A percentile compares a stretch with the other conserved stretches of the same genome.
Conservation (phyloP, 2,329 filamentous ascomycete species). For the Colletotrichum filicis region DNA sequence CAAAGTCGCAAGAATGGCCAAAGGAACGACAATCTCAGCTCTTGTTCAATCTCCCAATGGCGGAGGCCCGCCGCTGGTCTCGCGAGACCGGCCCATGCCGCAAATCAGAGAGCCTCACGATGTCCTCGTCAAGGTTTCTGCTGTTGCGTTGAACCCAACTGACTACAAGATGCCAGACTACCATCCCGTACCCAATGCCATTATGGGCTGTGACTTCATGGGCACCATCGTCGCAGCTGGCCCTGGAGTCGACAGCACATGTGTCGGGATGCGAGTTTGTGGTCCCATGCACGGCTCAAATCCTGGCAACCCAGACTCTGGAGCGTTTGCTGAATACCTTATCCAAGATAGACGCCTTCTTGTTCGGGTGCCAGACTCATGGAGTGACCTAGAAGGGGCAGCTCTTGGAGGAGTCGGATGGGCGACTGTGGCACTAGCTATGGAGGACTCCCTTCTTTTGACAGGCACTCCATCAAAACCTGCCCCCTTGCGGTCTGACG, state of each 20-base stretch:
- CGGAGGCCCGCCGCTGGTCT: not conserved
- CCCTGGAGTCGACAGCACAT: not conserved
- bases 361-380: constrained; percentile 36
- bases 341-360: constrained; percentile 15
- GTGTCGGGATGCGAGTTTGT: not conserved
- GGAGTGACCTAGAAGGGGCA: constrained; percentile 38
- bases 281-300: not conserved
- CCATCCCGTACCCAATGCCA: not conserved
- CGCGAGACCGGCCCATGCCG: not conserved
- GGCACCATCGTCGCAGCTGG: not conserved
- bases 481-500: constrained; percentile 25
- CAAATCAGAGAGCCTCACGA: not conserved
- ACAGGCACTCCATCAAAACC: constrained; percentile 27
- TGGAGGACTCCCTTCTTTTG: not conserved
- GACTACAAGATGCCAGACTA: constrained; percentile 9
- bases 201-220: not conserved
- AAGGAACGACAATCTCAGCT: not conserved
- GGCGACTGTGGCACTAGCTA: constrained; percentile 34
- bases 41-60: not conserved
- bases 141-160: constrained; percentile 3
- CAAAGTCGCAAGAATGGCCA: not conserved
- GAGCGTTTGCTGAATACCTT: constrained; percentile 2
- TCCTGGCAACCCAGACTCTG: not conserved
- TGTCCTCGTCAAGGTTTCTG: not conserved
- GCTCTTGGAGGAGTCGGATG: constrained; percentile 41